Evolutionary conservation across 768 basidiomycete genomes (phyloP).

Genomic region (Coprinopsis cinerea): DNA sequence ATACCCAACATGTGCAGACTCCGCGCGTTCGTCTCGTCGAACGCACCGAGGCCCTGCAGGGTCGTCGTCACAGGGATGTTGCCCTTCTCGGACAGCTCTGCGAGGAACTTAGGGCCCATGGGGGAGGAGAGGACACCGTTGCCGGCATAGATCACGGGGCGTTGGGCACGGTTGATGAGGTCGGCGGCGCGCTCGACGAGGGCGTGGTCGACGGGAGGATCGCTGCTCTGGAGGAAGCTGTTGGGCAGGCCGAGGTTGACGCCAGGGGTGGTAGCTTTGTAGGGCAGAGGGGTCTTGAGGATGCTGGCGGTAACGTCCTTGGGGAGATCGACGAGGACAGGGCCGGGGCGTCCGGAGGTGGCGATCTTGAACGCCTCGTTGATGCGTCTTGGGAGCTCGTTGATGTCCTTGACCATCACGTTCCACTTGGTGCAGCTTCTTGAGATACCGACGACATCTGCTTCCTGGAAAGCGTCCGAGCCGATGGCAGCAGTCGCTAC

Average conservation of each 20-base stretch:
- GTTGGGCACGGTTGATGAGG: conserved; percentile 88
- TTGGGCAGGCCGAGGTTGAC: conserved; percentile 63
- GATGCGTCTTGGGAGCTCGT: conserved; percentile 90
- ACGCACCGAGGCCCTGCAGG: conserved; percentile 91
- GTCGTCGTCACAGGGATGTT: conserved; percentile 98
- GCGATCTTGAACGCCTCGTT: conserved; percentile 99
- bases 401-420: conserved; percentile 97
- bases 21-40: conserved; percentile 83
- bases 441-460: conserved; percentile 94
- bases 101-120: conserved; percentile 76
- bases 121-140: conserved; percentile 82
- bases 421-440: conserved; percentile 99
- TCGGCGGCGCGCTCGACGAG: conserved; percentile 80
- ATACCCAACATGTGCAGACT: conserved; percentile 98
- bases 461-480: conserved; percentile 99
- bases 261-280: conserved; percentile 83
- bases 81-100: conserved; percentile 70
- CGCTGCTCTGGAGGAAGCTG: conserved; percentile 59
- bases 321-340: conserved; percentile 97
- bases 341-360: conserved; percentile 92
- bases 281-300: conserved; percentile 77
- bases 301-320: conserved; percentile 97
- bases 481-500: conserved; percentile 99
- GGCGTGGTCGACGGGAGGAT: conserved; percentile 54
- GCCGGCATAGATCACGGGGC: conserved; percentile 90